Percentiles rank a stretch among this genome's conserved stretches.
phyloP scores from a whole-genome alignment of 345 rosid species.

The Eucalyptus curtisii region DNA sequence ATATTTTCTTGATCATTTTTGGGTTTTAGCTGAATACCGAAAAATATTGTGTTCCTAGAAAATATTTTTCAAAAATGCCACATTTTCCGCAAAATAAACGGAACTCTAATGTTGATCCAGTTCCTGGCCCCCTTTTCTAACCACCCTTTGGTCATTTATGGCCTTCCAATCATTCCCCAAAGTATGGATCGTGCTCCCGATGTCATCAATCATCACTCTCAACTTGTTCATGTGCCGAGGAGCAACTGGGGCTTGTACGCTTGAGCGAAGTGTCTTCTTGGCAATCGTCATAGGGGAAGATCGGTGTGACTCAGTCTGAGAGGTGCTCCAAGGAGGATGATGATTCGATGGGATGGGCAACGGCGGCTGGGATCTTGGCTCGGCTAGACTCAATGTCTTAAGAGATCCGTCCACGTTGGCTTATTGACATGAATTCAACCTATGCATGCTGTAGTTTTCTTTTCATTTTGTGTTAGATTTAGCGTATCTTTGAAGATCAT shows the following conservation, averaged over 20 bases:
- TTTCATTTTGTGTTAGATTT: neutral
- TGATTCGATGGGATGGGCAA: neutral
- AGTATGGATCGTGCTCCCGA: neutral
- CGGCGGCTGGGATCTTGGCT: neutral
- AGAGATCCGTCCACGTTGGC: neutral
- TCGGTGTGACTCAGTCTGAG: rapidly evolving
- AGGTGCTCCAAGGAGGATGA: neutral
- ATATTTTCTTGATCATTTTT: too few species aligned
- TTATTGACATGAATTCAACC: neutral
- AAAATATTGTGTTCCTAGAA: rapidly evolving
- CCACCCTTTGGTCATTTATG: neutral
- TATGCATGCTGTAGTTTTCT: neutral
- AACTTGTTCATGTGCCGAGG: neutral
- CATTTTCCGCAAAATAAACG: rapidly evolving
- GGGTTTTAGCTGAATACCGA: rapidly evolving
- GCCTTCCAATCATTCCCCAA: neutral
- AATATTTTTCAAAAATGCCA: rapidly evolving
- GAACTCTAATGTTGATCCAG: rapidly evolving
- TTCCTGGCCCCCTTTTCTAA: neutral
- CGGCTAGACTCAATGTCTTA: neutral
- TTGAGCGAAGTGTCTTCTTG: neutral
- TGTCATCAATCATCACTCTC: neutral
- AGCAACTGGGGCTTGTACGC: neutral
- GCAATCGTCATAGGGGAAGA: rapidly evolving
- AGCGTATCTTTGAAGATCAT: neutral